phyloP scores from a whole-genome alignment of 2,329 filamentous ascomycete genomes.

The Ophiostoma himal-ulmi region DNA sequence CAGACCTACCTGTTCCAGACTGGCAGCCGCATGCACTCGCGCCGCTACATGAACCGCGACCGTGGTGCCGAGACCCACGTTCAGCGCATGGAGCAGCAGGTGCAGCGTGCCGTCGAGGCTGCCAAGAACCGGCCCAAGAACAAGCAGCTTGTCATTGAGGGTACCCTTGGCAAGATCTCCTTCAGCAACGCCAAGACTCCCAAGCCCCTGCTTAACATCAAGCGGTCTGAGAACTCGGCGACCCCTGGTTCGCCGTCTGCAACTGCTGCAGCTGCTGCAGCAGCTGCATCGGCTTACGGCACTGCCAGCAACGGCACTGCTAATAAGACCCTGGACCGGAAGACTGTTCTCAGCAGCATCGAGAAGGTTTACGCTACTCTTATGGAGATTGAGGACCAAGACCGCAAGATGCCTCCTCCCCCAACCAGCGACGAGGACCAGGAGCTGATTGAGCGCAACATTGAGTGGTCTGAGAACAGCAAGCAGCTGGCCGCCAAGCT shows the following conservation, averaged over 20 bases:
- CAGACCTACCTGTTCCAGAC: constrained; percentile 98
- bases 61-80: constrained; percentile 92
- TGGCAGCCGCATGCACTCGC: constrained; percentile 70
- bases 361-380: constrained; percentile 81
- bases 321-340: constrained; percentile 60
- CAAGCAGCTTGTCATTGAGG: constrained; percentile 92
- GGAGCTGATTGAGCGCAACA: constrained; percentile 65
- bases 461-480: constrained; percentile 71
- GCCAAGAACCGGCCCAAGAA: constrained; percentile 98
- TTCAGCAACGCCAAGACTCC: constrained; percentile 99
- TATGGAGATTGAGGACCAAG: constrained; percentile 92
- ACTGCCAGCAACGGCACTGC: constrained; percentile 23
- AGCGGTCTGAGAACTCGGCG: constrained; percentile 58
- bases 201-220: constrained; percentile 90
- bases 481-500: constrained; percentile 69
- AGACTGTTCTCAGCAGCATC: constrained; percentile 76
- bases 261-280: neutral
- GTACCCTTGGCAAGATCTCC: constrained; percentile 93
- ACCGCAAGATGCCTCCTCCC: constrained; percentile 65
- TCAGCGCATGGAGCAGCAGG: constrained; percentile 98
- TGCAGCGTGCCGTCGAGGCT: constrained; percentile 92
- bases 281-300: constrained; percentile 9
- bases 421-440: constrained; percentile 59
- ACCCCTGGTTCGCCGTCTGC: constrained; percentile 40
- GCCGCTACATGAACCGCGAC: constrained; percentile 58